Evolutionary conservation across 2,329 filamentous ascomycete genomes (phyloP).

Genomic region (Teratosphaeria nubilosa): DNA sequence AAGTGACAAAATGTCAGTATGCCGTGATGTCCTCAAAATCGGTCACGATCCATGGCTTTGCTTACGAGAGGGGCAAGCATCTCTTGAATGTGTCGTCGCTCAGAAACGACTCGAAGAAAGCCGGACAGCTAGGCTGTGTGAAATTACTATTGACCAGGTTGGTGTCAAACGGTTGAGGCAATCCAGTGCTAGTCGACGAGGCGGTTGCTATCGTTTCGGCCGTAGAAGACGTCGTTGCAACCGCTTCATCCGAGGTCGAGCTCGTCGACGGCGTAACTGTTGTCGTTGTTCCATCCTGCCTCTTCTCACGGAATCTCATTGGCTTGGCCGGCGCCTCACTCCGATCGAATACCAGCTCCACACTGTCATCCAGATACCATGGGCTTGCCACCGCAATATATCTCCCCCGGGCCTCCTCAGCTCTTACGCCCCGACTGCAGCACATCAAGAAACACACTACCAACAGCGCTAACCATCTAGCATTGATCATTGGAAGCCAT

Average conservation of each 20-base stretch:
- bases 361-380: slow-evolving; percentile 1
- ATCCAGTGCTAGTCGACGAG: neutral
- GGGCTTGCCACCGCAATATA: slow-evolving; percentile 7
- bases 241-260: neutral
- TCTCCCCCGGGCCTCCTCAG: slow-evolving; percentile 4
- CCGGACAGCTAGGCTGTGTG: slow-evolving; percentile 46
- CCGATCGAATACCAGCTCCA: slow-evolving; percentile 19
- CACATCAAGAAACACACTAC: slow-evolving; percentile 15
- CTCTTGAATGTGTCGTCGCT: slow-evolving; percentile 54
- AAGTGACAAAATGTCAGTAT: neutral
- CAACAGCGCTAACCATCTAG: neutral
- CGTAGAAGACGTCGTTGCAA: neutral
- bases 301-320: slow-evolving; percentile 6
- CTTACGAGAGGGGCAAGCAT: slow-evolving; percentile 76
- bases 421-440: slow-evolving; percentile 12
- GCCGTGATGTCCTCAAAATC: neutral
- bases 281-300: neutral
- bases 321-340: slow-evolving; percentile 16
- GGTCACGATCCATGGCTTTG: slow-evolving; percentile 51
- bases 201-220: neutral
- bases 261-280: neutral
- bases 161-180: slow-evolving; percentile 39
- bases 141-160: slow-evolving; percentile 44
- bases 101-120: slow-evolving; percentile 60
- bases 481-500: slow-evolving; percentile 2